Base-by-base conservation (phyloP, 257 asterid species). In the Scutellaria baicalensis region DNA sequence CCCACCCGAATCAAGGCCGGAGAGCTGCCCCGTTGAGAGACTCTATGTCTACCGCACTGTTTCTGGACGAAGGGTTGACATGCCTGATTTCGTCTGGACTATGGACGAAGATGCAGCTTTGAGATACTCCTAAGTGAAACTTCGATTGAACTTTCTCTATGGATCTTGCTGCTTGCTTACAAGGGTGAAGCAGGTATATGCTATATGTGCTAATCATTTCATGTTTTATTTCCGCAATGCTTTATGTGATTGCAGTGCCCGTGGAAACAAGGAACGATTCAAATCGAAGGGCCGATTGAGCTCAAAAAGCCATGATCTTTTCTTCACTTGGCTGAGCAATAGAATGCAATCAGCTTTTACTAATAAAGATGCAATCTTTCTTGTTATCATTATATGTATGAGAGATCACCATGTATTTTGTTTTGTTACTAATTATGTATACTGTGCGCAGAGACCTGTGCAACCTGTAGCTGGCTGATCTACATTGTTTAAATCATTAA, bases 51-150 rank as follows among this genome's bases (percentile, higher is more conserved):
- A 94, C 70, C 88, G 99, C 3, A 81, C 97, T 0, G 95, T 91
- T 21, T 83, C 96, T 3, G 95, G 97, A 18, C 86, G 83, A 20
- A 92, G 99, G 85, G 81, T 66, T 11, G 99, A 94, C 83, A 84
- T 80, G 93, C 99, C 99, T 6, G 84, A 79, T 51, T 94, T 80
- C 9, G 98, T 94, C 27, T 89, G 94, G 95, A 91, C 84, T 6
- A 83, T 83, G 88, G 85, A 81, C 9, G 81, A 82, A 70, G 88
- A 81, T n/a, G 67, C 81, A n/a, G 70, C 76, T 3, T 23, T 72
- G 72, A 77, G 84, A 57, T 71, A 67, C 62, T 70, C 85, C 59
- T 82, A 69, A 78, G 47, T 9, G 38, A 35, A 2, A 9, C 7
- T 73, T 45, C 18, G 50, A 0, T 11, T 3, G 0, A 14, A 21